Evolutionary conservation across 2,329 filamentous ascomycete genomes (phyloP), one percentile per base, ranked within the genome.

Genomic region (Verticillium nubilum): DNA sequence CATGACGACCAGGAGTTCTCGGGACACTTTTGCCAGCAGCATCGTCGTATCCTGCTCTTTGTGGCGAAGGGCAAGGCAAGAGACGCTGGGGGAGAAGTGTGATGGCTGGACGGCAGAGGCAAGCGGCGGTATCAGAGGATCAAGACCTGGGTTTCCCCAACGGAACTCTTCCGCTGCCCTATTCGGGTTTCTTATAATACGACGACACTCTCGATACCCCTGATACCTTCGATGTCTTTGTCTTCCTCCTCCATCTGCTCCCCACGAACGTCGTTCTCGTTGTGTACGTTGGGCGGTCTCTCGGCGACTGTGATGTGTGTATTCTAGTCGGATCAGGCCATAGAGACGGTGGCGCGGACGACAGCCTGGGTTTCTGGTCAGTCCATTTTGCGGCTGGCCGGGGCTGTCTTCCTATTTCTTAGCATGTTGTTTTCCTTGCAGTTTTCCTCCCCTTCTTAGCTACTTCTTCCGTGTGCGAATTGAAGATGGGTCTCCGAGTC

Each of bases 51-150:
- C 42, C 19, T 50, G 42, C 19, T 57, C 57, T 47, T 23, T 26
- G 52, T 56, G 53, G 57, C 53, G 52, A 59, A 58, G 26, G 19
- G n/a, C 42, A 27, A 52, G 57, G 60, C 57, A 60, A 54, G 59
- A 60, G 62, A 61, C 63, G 62, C 64, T 65, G 62, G 59, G 64
- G 63, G 63, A 55, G 60, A 63, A n/a, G n/a, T n/a, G 60, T 60
- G 64, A 58, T 28, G 53, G 56, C 35, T 52, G 27, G 57, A 23
- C n/a, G 26, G n/a, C 27, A 54, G 19, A 50, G 42, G 42, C 42
- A 23, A 19, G 25, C 3, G 7, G 42, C 42, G n/a, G 42, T 50
- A 50, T 23, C 42, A 50, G 19, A 2, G 42, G 42, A 10, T 25
- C 17, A 23, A 50, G 19, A 50, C 3, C 35, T 37, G 9, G 15